Conservation (phyloP, 805 yeast genomes). For the Blastobotrys peoriensis region DNA sequence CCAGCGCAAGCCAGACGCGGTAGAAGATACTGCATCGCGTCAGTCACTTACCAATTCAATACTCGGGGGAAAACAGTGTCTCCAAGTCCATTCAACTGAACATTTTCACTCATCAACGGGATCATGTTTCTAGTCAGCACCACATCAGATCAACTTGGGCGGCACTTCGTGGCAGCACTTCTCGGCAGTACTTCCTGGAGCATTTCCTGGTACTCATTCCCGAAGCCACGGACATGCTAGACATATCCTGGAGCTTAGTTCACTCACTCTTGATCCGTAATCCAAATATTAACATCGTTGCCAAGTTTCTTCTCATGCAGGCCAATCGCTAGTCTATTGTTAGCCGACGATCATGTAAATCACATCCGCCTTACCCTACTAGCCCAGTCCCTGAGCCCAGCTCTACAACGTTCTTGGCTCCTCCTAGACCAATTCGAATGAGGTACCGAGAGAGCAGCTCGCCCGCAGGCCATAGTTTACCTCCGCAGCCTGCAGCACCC, state of each 20-base stretch:
- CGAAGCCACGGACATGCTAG: no score
- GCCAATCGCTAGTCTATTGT: constrained; percentile 27
- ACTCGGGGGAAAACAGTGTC: constrained; percentile 37
- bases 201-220: no score
- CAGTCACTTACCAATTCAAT: constrained; percentile 38
- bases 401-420: constrained; percentile 36
- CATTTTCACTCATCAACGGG: constrained; percentile 42
- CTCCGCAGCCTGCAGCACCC: constrained; percentile 59
- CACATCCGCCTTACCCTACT: constrained; percentile 34
- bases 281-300: constrained; percentile 33
- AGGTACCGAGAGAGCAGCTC: constrained; percentile 45
- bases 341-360: neutral
- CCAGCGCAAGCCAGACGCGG: neutral
- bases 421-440: constrained; percentile 23
- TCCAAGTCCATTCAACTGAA: constrained; percentile 35
- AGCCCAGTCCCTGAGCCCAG: constrained; percentile 57
- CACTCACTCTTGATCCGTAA: constrained; percentile 43
- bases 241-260: no score
- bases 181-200: no score
- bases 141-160: no score
- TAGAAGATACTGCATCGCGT: neutral
- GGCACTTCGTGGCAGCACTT: no score
- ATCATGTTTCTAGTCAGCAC: constrained; percentile 32
- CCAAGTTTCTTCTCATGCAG: constrained; percentile 20
- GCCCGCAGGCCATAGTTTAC: constrained; percentile 58